Evolutionary conservation across 306 rosid genomes (phyloP).

Genomic region (Vigna trinervia): DNA sequence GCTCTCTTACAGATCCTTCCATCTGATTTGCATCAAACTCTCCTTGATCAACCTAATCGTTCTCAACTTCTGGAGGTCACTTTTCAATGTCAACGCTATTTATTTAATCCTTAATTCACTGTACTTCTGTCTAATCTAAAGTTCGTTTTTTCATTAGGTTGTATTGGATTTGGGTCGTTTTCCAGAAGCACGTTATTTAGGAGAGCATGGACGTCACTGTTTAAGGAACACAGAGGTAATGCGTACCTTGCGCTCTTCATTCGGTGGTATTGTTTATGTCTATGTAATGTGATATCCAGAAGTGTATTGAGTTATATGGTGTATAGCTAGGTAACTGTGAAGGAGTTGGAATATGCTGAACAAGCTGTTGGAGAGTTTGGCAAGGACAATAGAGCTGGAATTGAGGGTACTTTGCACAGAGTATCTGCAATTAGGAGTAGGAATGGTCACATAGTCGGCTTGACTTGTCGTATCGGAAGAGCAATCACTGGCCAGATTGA

Average conservation of each 20-base stretch:
- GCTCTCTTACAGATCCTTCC: constrained; percentile 71
- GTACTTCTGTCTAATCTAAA: background rate
- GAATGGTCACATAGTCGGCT: constrained; percentile 65
- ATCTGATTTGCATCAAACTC: constrained; percentile 62
- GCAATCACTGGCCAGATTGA: constrained; percentile 68
- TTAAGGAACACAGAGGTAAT: constrained; percentile 61
- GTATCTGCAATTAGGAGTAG: constrained; percentile 75
- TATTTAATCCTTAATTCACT: background rate
- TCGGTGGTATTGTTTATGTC: background rate
- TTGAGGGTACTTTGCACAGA: constrained; percentile 78
- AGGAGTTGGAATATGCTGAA: constrained; percentile 71
- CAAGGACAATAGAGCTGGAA: constrained; percentile 76
- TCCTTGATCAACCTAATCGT: constrained; percentile 56
- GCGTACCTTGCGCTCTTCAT: background rate
- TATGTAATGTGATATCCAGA: background rate
- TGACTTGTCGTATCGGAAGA: constrained; percentile 78
- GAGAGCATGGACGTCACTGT: constrained; percentile 53
- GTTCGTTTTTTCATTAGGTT: constrained; percentile 48
- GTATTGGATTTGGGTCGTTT: constrained; percentile 71
- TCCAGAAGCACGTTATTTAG: constrained; percentile 74
- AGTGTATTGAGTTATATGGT: background rate
- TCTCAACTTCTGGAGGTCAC: constrained; percentile 63
- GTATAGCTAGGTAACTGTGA: constrained; percentile 62
- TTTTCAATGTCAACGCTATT: background rate
- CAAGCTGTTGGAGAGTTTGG: constrained; percentile 77